These are phyloP conservation scores for Hypoxylon lienhwacheense DNA, from an alignment of 495 filamentous ascomycete genomes.

Conservation along the genomic window DNA sequence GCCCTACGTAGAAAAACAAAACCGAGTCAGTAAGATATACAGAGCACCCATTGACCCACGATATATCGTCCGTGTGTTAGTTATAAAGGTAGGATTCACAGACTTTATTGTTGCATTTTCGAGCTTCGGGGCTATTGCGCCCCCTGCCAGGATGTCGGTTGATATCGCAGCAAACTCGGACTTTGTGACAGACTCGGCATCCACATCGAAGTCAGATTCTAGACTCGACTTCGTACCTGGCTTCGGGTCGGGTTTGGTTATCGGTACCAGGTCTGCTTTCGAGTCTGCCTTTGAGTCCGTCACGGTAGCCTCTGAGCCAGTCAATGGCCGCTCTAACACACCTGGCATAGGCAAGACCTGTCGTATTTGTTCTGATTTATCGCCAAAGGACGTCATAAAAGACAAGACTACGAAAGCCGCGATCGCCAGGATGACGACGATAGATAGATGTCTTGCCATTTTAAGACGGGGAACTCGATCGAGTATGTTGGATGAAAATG, in stretches of 20 bases:
- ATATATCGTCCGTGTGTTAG: slow-evolving; percentile 18
- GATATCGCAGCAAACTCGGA: slow-evolving; percentile 34
- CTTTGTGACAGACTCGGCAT: slow-evolving; percentile 9
- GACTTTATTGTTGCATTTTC: slow-evolving; percentile 91
- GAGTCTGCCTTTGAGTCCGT: not conserved
- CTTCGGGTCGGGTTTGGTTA: slow-evolving; percentile 3
- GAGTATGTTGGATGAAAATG: too few species aligned
- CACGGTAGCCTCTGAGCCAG: not conserved
- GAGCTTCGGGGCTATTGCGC: slow-evolving; percentile 82
- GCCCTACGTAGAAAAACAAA: slow-evolving; percentile 56
- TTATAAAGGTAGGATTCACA: slow-evolving; percentile 55
- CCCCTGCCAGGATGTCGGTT: slow-evolving; percentile 63
- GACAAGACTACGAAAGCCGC: slow-evolving; percentile 35
- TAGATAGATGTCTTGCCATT: slow-evolving; percentile 38
- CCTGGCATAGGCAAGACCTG: slow-evolving; percentile 15
- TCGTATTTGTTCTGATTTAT: slow-evolving; percentile 22
- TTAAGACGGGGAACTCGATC: too few species aligned
- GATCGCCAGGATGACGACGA: slow-evolving; percentile 36
- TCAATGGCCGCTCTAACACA: slow-evolving; percentile 12
- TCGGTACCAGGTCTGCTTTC: not conserved
- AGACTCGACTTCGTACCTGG: not conserved
- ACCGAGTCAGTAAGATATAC: slow-evolving; percentile 8
- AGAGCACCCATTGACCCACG: not conserved
- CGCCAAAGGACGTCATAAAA: slow-evolving; percentile 35
- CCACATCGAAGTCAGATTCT: not conserved